Evolutionary conservation across 1,284 basidiomycete species (phyloP), one percentile per base, ranked within the genome.

Genomic region (Polyporus tsugae): DNA sequence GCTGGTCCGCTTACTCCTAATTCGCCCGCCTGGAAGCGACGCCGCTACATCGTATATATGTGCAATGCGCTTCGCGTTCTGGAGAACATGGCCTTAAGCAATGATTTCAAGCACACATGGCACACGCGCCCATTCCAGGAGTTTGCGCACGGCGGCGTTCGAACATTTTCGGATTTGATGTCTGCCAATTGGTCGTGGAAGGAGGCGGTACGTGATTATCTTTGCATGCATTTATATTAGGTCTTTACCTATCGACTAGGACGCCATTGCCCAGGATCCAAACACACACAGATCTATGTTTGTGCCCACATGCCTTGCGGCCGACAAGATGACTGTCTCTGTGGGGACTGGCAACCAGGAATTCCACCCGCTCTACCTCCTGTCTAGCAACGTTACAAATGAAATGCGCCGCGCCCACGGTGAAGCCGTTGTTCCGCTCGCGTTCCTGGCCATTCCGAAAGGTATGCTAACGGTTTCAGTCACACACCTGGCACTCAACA

Each of bases 301-400:
- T 10, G 44, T 59, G 2, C 68, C 75, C 0, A 53, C 73, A 38
- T 66, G 76, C 15, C 64, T 71, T 0, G 75, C 74, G 1, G 70
- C 67, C n/a, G 73, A 77, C 62, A 76, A 76, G 65, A 77, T 73
- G 0, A 75, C 73, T 0, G 73, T 75, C 0, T 76, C 76, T 0
- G 76, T 75, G 2, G 73, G 66, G 0, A 77, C 76, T 2, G 73
- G 76, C 1, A 60, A 76, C 5, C 70, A 70, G 7, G 74, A 76
- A 29, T 77, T 67, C 41, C 69, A 74, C 39, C 76, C 74, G 0
- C 13, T 77, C 0, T 77, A 77, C 52, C 39, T 73, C 15, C 72
- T 70, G 0, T 19, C 65, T 13, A 75, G 75, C 0, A 74, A 73
- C 58, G 13, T 75, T 0, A 22, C 49, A 41, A 76, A 76, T 49